Conservation (phyloP, 192 early-diverging fungal genomes). For the Entomortierella beljakovae region DNA sequence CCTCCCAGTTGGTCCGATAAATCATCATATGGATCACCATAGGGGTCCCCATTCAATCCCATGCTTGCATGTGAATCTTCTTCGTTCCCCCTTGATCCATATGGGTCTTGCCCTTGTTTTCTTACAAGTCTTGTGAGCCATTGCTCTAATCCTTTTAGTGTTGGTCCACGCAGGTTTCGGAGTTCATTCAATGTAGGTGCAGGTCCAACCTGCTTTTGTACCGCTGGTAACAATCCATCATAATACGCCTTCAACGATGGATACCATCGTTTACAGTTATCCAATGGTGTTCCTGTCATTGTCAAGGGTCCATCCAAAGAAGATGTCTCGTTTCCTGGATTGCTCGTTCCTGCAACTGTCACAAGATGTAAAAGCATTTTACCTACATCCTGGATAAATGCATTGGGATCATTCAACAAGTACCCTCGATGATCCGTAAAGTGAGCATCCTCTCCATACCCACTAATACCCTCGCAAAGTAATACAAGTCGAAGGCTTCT, state of each 20-base stretch:
- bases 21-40: constrained; percentile 15
- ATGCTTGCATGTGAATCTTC: neutral
- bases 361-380: constrained; percentile 41
- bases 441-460: constrained; percentile 48
- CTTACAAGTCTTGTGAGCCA: constrained; percentile 24
- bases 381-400: constrained; percentile 40
- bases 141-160: constrained; percentile 29
- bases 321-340: constrained; percentile 25
- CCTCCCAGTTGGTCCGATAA: constrained; percentile 11
- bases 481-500: constrained; percentile 32
- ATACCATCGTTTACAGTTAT: constrained; percentile 49
- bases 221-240: constrained; percentile 12
- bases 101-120: constrained; percentile 11
- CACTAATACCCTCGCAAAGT: constrained; percentile 39
- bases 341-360: constrained; percentile 25
- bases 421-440: constrained; percentile 47
- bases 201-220: constrained; percentile 19
- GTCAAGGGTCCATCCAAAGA: constrained; percentile 16
- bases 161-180: constrained; percentile 26
- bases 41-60: neutral
- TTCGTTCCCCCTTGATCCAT: neutral
- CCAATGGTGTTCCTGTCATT: constrained; percentile 41
- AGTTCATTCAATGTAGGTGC: constrained; percentile 31
- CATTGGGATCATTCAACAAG: constrained; percentile 8
- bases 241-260: constrained; percentile 33